Base-by-base conservation (phyloP, 345 rosid genomes). In the Streptanthus diversifolius region DNA sequence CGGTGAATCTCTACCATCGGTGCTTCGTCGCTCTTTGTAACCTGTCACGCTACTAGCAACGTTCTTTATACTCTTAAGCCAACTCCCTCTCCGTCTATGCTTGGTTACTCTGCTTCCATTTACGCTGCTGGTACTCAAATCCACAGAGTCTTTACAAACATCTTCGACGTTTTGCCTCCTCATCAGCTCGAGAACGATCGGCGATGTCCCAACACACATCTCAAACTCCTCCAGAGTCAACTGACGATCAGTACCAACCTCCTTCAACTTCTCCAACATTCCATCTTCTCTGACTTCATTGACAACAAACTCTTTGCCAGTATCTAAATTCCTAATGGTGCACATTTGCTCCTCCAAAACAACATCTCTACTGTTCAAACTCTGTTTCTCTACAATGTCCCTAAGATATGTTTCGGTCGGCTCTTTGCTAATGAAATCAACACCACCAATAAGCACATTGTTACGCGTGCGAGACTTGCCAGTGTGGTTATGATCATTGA, bases 191-290 rank as follows among this genome's bases (percentile, higher is more conserved):
- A 86, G 95, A 66, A 91, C 98, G 7, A 93, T 86, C 0, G 98
- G 98, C 0, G 98, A 93, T 61, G 89, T 92, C 52, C 98, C 98
- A n/a, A 93, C 92, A 51, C 85, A 81, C 82, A 88, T 82, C 79
- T 93, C 91, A 68, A 93, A 93, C 81, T 93, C 98, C 81, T 93
- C 98, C 43, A 93, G 68, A 9, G 98, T 93, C 86, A 91, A 79
- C 56, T 89, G 97, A 68, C 91, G 82, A 43, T 89, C 95, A 0
- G 98, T 93, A 24, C 87, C 96, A 2, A 93, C 92, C 77, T 93
- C 98, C 80, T 85, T 90, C 68, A 93, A 81, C 82, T 83, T 88
- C 64, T 93, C 86, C 85, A 87, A 84, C 65, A 68, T 73, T 61
- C 98, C 96, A 65, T 88, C 93, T 75, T 88, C 93, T 77, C 82